phyloP scores from a whole-genome alignment of 2,329 filamentous ascomycete genomes.

The Beauveria sp. region DNA sequence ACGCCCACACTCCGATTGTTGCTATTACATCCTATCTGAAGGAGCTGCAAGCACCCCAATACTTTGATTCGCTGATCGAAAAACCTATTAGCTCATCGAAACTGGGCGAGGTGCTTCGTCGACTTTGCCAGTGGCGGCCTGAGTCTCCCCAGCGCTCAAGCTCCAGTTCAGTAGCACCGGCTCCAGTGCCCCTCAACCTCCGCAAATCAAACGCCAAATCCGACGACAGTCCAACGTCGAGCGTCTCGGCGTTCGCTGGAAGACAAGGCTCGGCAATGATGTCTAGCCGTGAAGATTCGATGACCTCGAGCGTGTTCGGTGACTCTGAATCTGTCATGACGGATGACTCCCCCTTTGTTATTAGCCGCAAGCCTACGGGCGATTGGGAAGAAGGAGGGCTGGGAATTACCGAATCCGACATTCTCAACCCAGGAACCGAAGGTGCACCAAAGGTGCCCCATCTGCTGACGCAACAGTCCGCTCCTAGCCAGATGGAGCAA shows the following conservation, averaged over 20 bases:
- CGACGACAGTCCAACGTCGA: constrained; percentile 80
- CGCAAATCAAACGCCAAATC: constrained; percentile 52
- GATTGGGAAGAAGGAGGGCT: constrained; percentile 76
- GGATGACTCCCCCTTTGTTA: constrained; percentile 70
- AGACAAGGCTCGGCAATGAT: constrained; percentile 69
- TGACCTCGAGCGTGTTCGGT: constrained; percentile 80
- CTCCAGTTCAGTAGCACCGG: constrained; percentile 43
- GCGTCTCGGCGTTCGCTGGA: constrained; percentile 62
- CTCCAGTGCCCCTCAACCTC: constrained; percentile 51
- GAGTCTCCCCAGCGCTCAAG: constrained; percentile 44
- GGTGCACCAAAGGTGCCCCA: constrained; percentile 39
- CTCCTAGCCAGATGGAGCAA: constrained; percentile 53
- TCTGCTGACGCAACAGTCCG: constrained; percentile 54
- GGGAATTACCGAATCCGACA: constrained; percentile 64
- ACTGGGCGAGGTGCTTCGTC: constrained; percentile 77
- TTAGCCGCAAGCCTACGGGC: constrained; percentile 64
- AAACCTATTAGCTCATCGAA: constrained; percentile 94
- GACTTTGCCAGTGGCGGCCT: constrained; percentile 89
- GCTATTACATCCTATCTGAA: constrained; percentile 98
- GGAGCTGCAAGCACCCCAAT: constrained; percentile 86
- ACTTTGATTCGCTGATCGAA: constrained; percentile 92
- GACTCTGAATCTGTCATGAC: constrained; percentile 72
- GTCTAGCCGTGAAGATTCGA: constrained; percentile 81
- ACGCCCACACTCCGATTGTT: constrained; percentile 89
- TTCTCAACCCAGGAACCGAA: constrained; percentile 22